Evolutionary conservation across 2,329 filamentous ascomycete species (phyloP), one percentile per base, ranked within the genome.

Genomic region (Elsinoe australis): DNA sequence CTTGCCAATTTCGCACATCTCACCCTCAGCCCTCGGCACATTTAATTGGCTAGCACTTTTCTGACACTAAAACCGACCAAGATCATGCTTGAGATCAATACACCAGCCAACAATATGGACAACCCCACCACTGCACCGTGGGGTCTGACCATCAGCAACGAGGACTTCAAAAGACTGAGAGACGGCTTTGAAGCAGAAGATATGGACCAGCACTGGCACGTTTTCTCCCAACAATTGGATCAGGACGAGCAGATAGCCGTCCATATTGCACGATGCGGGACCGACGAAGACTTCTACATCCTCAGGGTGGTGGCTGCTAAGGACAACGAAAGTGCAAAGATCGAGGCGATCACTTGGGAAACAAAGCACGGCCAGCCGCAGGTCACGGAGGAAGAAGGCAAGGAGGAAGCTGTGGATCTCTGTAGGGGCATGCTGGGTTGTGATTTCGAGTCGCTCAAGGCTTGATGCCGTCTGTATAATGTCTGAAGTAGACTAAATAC

Each of bases 71-170:
- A n/a, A n/a, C n/a, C n/a, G n/a, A n/a, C n/a, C n/a, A n/a, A n/a
- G n/a, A n/a, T n/a, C n/a, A n/a, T n/a, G n/a, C n/a, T n/a, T n/a
- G n/a, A n/a, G n/a, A n/a, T n/a, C n/a, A n/a, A n/a, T n/a, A n/a
- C n/a, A n/a, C n/a, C n/a, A n/a, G n/a, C n/a, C n/a, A n/a, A 33
- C 32, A 48, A 21, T n/a, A 49, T 49, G 47, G 31, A 44, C 22
- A 22, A 35, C 3, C 47, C 47, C 8, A n/a, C 19, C 26, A 42
- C 28, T 12, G 47, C 35, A 21, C 26, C 35, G 14, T 49, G 47
- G 47, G 47, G 33, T 28, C 15, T 49, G n/a, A 5, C 7, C 3
- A 18, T 49, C 47, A 49, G 35, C 36, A 26, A 33, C 17, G 15
- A 19, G 28, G 47, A 49, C 29, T 42, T 34, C 17, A 18, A 49